Percentiles rank a stretch among this genome's conserved stretches.
These are phyloP conservation scores for Ilex asprella DNA, from an alignment of 257 asterid species.

Conservation along the genomic window DNA sequence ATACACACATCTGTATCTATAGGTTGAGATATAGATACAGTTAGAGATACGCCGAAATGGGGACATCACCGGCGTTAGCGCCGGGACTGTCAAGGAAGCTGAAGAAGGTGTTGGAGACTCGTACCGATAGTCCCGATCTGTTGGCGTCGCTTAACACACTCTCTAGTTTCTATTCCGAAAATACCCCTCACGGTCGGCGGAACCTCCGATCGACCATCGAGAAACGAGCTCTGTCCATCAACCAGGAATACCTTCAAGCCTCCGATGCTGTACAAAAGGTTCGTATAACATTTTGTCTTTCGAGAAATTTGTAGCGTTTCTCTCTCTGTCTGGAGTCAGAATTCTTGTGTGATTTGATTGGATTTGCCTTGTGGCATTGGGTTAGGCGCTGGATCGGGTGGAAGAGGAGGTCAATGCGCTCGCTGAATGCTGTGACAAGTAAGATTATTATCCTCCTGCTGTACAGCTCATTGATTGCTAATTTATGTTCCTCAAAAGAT, in stretches of 20 bases:
- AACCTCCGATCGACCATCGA: constrained; percentile 94
- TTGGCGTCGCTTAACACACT: constrained; percentile 86
- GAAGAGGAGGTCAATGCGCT: constrained; percentile 89
- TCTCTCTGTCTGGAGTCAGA: not conserved
- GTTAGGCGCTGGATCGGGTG: constrained; percentile 81
- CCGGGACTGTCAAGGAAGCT: constrained; percentile 99
- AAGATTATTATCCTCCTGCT: constrained; percentile 5
- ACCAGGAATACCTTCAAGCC: constrained; percentile 79
- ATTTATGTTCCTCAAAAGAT: too few relatives aligned
- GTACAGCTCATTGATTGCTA: too few relatives aligned
- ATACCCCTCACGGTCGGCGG: constrained; percentile 75
- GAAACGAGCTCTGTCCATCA: constrained; percentile 83
- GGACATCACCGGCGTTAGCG: constrained; percentile 88
- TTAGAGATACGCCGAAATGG: constrained; percentile 33
- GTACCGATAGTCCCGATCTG: constrained; percentile 79
- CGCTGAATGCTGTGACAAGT: constrained; percentile 93
- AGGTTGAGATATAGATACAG: too few relatives aligned
- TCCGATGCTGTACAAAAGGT: constrained; percentile 85
- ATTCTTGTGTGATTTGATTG: not conserved
- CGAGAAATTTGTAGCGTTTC: too few relatives aligned
- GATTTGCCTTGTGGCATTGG: not conserved
- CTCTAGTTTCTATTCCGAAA: constrained; percentile 72
- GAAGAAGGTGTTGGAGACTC: constrained; percentile 95
- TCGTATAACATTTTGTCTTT: not conserved
- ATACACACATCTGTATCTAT: too few relatives aligned